phyloP scores from a whole-genome alignment of 1,284 basidiomycete genomes.

The Papiliotrema nemorosa region DNA sequence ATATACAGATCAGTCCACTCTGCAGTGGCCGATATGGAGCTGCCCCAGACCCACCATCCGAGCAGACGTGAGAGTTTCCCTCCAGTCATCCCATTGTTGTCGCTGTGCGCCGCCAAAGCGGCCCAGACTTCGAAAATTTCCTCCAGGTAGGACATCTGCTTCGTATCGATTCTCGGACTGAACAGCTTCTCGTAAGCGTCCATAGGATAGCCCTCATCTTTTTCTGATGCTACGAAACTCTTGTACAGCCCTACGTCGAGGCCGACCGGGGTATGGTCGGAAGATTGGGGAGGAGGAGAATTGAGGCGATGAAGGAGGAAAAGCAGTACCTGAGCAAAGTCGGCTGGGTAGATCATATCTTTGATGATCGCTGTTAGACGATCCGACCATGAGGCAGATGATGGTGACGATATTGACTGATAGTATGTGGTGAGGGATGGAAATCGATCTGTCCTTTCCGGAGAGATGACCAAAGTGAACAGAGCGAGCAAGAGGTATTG shows the following conservation, averaged over 20 bases:
- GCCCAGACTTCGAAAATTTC: constrained; percentile 37
- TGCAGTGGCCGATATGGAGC: neutral
- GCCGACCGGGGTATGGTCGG: neutral
- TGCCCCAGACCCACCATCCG: constrained; percentile 38
- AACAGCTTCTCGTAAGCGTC: constrained; percentile 29
- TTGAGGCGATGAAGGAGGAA: constrained; percentile 24
- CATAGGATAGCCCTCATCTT: constrained; percentile 33
- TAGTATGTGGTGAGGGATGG: constrained; percentile 23
- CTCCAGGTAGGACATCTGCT: constrained; percentile 16
- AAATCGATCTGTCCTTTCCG: constrained; percentile 20
- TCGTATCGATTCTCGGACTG: constrained; percentile 12
- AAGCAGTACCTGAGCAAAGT: constrained; percentile 33
- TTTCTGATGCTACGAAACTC: constrained; percentile 35
- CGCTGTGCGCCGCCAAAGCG: constrained; percentile 29
- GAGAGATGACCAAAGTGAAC: constrained; percentile 21
- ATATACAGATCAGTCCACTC: constrained; percentile 32
- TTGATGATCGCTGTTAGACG: constrained; percentile 13
- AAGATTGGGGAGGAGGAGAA: neutral
- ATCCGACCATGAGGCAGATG: constrained; percentile 11
- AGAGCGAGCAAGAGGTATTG: constrained; percentile 30
- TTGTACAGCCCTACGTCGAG: constrained; percentile 18
- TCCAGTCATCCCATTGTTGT: constrained; percentile 30
- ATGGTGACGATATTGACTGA: constrained; percentile 3
- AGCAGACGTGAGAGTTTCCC: constrained; percentile 29
- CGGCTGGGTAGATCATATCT: constrained; percentile 19